These are phyloP conservation scores for Penicillium concentricum DNA, from an alignment of 2,329 filamentous ascomycete species.

Conservation along the genomic window DNA sequence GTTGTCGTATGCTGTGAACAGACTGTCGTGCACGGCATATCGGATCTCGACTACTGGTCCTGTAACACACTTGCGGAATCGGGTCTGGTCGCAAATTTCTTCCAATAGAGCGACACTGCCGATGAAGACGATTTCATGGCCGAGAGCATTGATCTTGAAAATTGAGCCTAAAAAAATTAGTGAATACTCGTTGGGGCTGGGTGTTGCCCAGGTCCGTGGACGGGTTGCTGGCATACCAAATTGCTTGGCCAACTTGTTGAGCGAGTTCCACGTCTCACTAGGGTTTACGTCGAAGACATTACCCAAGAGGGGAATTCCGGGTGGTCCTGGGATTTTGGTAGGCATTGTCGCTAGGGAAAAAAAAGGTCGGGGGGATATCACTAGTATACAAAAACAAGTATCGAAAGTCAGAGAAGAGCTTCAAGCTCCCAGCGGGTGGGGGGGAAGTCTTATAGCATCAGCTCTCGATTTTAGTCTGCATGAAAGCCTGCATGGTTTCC, in stretches of 20 bases:
- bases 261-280: constrained; percentile 51
- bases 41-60: constrained; percentile 56
- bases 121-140: constrained; percentile 50
- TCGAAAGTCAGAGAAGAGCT: background rate
- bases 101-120: constrained; percentile 58
- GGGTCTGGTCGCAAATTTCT: constrained; percentile 65
- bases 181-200: background rate
- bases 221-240: constrained; percentile 38
- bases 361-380: constrained; percentile 5
- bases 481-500: background rate
- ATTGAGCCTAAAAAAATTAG: constrained; percentile 52
- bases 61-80: constrained; percentile 58
- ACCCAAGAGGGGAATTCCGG: constrained; percentile 52
- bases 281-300: constrained; percentile 54
- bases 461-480: constrained; percentile 18
- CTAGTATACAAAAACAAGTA: constrained; percentile 9
- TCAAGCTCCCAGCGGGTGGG: constrained; percentile 1
- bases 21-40: constrained; percentile 61
- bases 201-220: background rate
- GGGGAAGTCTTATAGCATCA: constrained; percentile 11
- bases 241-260: constrained; percentile 50
- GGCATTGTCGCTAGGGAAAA: constrained; percentile 37
- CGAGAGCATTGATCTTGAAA: constrained; percentile 55
- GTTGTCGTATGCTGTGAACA: constrained; percentile 59
- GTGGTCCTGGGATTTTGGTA: constrained; percentile 52